phyloP scores from a whole-genome alignment of 2,329 filamentous ascomycete genomes.

The Malbranchea zuffiana region DNA sequence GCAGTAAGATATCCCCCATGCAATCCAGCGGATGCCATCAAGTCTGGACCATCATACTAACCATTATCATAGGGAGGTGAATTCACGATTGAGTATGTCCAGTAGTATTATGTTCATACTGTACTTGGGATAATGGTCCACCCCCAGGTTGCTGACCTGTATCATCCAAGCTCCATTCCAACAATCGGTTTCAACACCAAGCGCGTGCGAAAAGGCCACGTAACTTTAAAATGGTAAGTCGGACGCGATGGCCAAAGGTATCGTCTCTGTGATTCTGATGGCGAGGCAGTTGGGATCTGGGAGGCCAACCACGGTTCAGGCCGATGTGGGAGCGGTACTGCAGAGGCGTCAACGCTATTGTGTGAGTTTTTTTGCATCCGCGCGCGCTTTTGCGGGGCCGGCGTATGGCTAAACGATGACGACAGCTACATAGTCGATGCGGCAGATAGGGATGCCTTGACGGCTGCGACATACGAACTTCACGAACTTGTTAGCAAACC shows the following conservation, averaged over 20 bases:
- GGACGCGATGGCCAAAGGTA: slow-evolving; percentile 2
- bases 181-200: slow-evolving; percentile 99
- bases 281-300: slow-evolving; percentile 70
- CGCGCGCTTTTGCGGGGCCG: background rate
- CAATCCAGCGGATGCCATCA: background rate
- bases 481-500: slow-evolving; percentile 78
- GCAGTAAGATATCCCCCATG: slow-evolving; percentile 60
- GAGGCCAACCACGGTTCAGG: slow-evolving; percentile 90
- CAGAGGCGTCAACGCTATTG: slow-evolving; percentile 91
- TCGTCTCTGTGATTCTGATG: slow-evolving; percentile 20
- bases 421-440: slow-evolving; percentile 87
- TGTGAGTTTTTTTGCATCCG: slow-evolving; percentile 38
- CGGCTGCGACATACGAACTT: slow-evolving; percentile 81
- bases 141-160: background rate
- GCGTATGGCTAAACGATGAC: slow-evolving; percentile 10
- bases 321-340: slow-evolving; percentile 99
- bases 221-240: slow-evolving; percentile 79
- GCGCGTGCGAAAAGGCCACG: slow-evolving; percentile 92
- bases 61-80: slow-evolving; percentile 68
- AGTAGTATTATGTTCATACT: slow-evolving; percentile 2
- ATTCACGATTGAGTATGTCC: slow-evolving; percentile 92
- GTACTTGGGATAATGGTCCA: slow-evolving; percentile 16
- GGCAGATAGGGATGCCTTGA: slow-evolving; percentile 68
- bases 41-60: slow-evolving; percentile 16
- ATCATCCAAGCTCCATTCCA: slow-evolving; percentile 67